Conservation (phyloP, 192 early-diverging fungal genomes). For the Diversispora epigaea region DNA sequence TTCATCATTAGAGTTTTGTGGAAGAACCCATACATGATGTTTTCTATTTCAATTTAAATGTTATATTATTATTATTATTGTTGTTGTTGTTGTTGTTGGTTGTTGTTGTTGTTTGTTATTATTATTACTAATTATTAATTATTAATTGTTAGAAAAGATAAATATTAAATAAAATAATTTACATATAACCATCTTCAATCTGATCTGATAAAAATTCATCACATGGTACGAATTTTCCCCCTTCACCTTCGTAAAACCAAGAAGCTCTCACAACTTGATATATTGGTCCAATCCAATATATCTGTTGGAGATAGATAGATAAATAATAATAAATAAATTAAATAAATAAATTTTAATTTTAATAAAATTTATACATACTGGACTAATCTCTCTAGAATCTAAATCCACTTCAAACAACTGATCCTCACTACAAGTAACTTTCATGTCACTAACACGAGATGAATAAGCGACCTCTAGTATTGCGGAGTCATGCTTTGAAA, state of each 20-base stretch:
- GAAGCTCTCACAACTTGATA: constrained; percentile 79
- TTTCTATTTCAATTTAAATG: constrained; percentile 39
- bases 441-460: constrained; percentile 36
- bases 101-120: too few species aligned
- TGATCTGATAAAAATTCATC: constrained; percentile 77
- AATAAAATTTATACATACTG: constrained; percentile 37
- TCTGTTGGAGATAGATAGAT: constrained; percentile 32
- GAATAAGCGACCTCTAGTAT: constrained; percentile 55
- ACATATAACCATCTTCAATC: constrained; percentile 77
- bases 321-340: neutral
- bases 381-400: constrained; percentile 58
- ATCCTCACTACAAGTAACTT: constrained; percentile 73
- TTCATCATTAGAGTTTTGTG: constrained; percentile 22
- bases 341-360: neutral
- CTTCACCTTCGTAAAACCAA: constrained; percentile 75
- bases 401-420: constrained; percentile 79
- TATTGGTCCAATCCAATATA: constrained; percentile 80
- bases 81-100: too few species aligned
- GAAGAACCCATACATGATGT: constrained; percentile 56
- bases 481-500: constrained; percentile 55
- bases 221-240: constrained; percentile 70
- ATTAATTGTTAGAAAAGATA: neutral
- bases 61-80: neutral
- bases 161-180: constrained; percentile 2
- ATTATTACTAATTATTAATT: neutral